Evolutionary conservation across 2,329 filamentous ascomycete genomes (phyloP).

Genomic region (Colletotrichum echinochloae): DNA sequence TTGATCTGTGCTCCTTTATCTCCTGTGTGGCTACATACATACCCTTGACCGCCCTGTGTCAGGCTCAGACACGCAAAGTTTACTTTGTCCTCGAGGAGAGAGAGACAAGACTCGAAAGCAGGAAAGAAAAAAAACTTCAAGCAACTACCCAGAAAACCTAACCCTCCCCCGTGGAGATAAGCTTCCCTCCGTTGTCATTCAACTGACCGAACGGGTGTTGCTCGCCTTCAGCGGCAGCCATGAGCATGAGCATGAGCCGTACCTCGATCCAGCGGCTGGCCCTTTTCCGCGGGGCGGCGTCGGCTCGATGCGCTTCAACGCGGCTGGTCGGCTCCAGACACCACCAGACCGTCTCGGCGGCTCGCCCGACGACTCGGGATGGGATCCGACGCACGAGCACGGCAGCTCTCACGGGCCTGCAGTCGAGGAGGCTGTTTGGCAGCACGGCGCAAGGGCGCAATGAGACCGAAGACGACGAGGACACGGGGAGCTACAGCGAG

Average conservation of each 20-base stretch:
- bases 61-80: conserved; percentile 11
- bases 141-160: not conserved
- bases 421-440: conserved; percentile 18
- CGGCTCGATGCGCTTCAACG: conserved; percentile 37
- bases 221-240: conserved; percentile 18
- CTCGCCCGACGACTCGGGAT: conserved; percentile 18
- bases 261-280: conserved; percentile 34
- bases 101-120: no score
- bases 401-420: not conserved
- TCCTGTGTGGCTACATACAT: conserved; percentile 4
- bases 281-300: conserved; percentile 34
- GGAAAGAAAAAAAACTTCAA: not conserved
- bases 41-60: conserved; percentile 31
- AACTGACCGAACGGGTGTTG: conserved; percentile 13
- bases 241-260: conserved; percentile 35
- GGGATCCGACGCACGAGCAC: not conserved
- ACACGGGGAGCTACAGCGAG: conserved; percentile 59
- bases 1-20: conserved; percentile 26
- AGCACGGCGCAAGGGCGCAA: conserved; percentile 25
- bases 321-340: conserved; percentile 15
- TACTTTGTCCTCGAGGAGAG: not conserved
- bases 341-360: not conserved
- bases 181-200: not conserved
- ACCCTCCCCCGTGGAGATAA: not conserved
- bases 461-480: conserved; percentile 47